Evolutionary conservation across 2,329 filamentous ascomycete species (phyloP), one percentile per base, ranked within the genome.

Genomic region (Metarhizium brunneum): DNA sequence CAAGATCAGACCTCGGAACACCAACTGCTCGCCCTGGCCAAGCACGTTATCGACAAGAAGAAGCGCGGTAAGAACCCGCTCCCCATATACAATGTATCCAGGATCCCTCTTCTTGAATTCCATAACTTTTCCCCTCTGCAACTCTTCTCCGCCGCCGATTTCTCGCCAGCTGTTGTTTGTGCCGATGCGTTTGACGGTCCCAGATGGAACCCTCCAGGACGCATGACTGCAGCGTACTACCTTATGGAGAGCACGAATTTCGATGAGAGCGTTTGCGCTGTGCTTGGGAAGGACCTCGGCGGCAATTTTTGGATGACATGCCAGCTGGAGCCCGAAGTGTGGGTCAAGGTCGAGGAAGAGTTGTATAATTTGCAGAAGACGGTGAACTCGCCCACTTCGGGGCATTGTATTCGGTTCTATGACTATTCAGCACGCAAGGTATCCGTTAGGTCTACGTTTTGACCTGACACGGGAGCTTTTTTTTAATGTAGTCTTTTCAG

Each of bases 221-320:
- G 49, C 16, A 52, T 58, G 56, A 54, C 50, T 7, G 25, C 54
- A 8, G 54, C 51, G 14, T 56, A 58, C 29, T 18, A 42, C 18
- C 16, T 56, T 29, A 47, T 54, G 20, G 35, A 52, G 32, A 50
- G 36, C 25, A 51, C 25, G 8, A 53, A 25, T 11, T 47, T 50
- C 18, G 53, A 25, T 13, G 36, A 52, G n/a, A 40, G 42, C 2
- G 29, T 50, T n/a, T 58, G 56, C 14, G 50, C 47, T 8, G 54
- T 56, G 32, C 47, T 58, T 14, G 56, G 56, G 20, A 56, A 38
- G 42, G 54, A 58, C 29, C n/a, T 32, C 18, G 51, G 49, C 6
- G 56, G 54, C 18, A 47, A 54, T 36, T 53, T 58, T 25, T 58
- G 56, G 56, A 58, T 58, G 54, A 56, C 49, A 32, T 56, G 56